phyloP scores from a whole-genome alignment of 2,329 filamentous ascomycete species.

The Hymenoscyphus albidus region DNA sequence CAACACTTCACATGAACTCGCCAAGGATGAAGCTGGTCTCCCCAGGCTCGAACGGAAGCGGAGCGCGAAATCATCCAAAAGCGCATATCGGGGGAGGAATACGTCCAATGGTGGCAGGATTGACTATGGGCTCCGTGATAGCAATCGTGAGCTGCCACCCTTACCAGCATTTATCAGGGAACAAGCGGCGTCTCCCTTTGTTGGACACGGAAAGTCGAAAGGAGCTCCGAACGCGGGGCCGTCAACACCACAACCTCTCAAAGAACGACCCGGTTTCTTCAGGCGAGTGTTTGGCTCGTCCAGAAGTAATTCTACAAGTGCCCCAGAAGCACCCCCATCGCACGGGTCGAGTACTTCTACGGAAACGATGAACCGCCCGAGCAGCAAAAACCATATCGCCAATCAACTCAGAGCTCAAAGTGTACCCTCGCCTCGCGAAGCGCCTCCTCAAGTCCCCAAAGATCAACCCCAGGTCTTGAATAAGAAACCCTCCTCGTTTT shows the following conservation, averaged over 20 bases:
- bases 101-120: conserved; percentile 35
- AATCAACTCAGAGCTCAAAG: conserved; percentile 44
- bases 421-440: conserved; percentile 27
- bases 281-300: conserved; percentile 78
- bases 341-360: conserved; percentile 37
- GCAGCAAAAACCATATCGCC: conserved; percentile 42
- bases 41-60: conserved; percentile 50
- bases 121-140: conserved; percentile 34
- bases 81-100: conserved; percentile 38
- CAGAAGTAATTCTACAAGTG: conserved; percentile 43
- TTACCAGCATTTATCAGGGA: conserved; percentile 41
- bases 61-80: conserved; percentile 53
- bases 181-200: conserved; percentile 49
- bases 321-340: conserved; percentile 33
- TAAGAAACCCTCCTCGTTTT: conserved; percentile 94
- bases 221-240: conserved; percentile 33
- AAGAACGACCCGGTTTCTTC: conserved; percentile 84
- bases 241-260: conserved; percentile 46
- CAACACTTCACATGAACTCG: conserved; percentile 25
- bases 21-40: conserved; percentile 23
- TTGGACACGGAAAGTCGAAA: conserved; percentile 46
- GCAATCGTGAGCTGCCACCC: conserved; percentile 29
- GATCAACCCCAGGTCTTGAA: conserved; percentile 49
- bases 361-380: conserved; percentile 40
- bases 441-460: conserved; percentile 27